Evolutionary conservation across 108 stramenopile genomes (phyloP).

Genomic region (Phaeodactylum tricornutum): DNA sequence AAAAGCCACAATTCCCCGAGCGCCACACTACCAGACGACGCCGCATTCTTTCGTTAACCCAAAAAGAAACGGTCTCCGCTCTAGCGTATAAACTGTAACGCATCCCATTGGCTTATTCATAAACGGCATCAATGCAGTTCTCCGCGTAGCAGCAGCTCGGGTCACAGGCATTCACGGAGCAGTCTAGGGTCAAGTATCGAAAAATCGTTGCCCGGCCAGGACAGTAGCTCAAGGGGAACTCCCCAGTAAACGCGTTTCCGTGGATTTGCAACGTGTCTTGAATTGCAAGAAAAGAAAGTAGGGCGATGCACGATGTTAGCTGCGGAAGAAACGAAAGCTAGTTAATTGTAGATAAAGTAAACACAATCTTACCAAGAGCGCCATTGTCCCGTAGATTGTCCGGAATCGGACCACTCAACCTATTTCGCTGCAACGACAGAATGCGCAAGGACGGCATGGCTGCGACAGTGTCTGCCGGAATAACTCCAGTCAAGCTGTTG

Average conservation of each 20-base stretch:
- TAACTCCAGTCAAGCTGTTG: conserved; percentile 10
- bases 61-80: too few relatives aligned
- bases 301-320: too few relatives aligned
- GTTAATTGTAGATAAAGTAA: too few relatives aligned
- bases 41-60: too few relatives aligned
- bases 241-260: conserved; percentile 27
- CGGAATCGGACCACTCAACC: conserved; percentile 28
- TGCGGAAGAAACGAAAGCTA: too few relatives aligned
- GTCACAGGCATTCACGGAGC: conserved; percentile 13
- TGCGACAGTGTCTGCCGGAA: conserved; percentile 12
- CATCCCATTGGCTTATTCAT: background rate
- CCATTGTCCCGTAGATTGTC: conserved; percentile 14
- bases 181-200: conserved; percentile 24
- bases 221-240: conserved; percentile 28
- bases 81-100: background rate
- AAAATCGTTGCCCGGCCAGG: conserved; percentile 1
- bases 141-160: conserved; percentile 9
- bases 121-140: conserved; percentile 12
- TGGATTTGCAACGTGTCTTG: conserved; percentile 29
- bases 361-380: too few relatives aligned
- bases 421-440: conserved; percentile 29
- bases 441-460: conserved; percentile 15
- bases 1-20: too few relatives aligned
- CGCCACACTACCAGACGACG: too few relatives aligned
- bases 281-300: too few relatives aligned